Conservation (phyloP, 495 filamentous ascomycete genomes). For the Letharia lupina region DNA sequence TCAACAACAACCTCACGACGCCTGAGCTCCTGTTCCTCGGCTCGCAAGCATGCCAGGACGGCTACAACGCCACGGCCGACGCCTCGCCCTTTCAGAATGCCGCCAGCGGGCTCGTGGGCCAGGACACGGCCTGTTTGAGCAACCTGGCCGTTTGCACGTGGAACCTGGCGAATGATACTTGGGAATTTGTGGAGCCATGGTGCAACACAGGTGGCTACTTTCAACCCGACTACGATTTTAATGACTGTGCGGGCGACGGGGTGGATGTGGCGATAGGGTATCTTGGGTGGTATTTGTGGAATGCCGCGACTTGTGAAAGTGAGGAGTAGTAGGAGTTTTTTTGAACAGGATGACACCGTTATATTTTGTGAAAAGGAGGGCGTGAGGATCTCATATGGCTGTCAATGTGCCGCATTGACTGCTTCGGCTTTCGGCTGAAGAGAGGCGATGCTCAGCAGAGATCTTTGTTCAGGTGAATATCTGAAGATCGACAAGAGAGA, state of each 20-base stretch:
- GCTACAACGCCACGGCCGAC: background rate
- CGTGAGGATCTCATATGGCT: too few relatives aligned
- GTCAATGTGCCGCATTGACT: too few relatives aligned
- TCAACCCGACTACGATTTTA: background rate
- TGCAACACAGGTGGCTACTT: background rate
- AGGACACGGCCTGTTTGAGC: conserved; percentile 7
- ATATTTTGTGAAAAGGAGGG: too few relatives aligned
- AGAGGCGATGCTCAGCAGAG: too few relatives aligned
- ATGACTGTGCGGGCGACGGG: background rate
- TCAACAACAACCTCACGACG: conserved; percentile 10
- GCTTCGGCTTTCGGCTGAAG: too few relatives aligned
- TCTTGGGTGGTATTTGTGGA: background rate
- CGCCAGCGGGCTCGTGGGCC: background rate
- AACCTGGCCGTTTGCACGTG: conserved; percentile 15
- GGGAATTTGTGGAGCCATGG: background rate
- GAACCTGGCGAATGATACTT: background rate
- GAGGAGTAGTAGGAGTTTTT: background rate
- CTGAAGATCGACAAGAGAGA: too few relatives aligned
- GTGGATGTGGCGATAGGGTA: conserved; percentile 7
- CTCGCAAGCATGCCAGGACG: conserved; percentile 7
- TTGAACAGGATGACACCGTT: too few relatives aligned
- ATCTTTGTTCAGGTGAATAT: too few relatives aligned
- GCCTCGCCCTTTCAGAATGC: background rate
- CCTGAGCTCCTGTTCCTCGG: conserved; percentile 7
- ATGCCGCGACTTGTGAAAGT: background rate